Conservation (phyloP, 2,329 filamentous ascomycete species). For the Remersonia thermophila region DNA sequence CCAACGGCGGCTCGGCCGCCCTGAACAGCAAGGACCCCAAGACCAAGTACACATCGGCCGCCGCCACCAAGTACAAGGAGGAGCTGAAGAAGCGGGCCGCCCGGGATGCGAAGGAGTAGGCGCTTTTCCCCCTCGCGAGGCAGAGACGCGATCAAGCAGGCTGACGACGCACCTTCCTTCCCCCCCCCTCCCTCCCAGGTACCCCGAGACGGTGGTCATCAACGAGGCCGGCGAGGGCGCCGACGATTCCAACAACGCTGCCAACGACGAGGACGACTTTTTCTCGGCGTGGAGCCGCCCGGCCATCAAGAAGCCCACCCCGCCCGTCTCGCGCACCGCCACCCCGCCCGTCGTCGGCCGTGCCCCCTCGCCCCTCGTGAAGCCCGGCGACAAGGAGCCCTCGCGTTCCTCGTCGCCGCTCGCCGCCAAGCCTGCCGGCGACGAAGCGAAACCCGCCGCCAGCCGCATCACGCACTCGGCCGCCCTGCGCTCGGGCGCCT, state of each 20-base stretch:
- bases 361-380: constrained; percentile 73
- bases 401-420: constrained; percentile 78
- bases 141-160: no score
- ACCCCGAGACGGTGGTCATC: constrained; percentile 74
- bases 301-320: constrained; percentile 88
- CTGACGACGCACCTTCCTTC: not conserved
- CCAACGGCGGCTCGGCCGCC: constrained; percentile 85
- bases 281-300: constrained; percentile 99
- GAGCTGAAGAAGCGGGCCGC: constrained; percentile 79
- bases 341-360: constrained; percentile 74
- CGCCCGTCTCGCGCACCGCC: constrained; percentile 77
- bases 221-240: constrained; percentile 55
- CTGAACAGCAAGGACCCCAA: constrained; percentile 88
- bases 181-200: constrained; percentile 36
- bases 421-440: constrained; percentile 19
- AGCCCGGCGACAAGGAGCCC: constrained; percentile 57
- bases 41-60: constrained; percentile 88
- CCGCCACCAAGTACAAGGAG: constrained; percentile 96
- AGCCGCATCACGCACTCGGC: constrained; percentile 66
- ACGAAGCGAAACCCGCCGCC: constrained; percentile 41
- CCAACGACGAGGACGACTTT: constrained; percentile 84
- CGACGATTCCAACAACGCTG: constrained; percentile 63
- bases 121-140: not conserved
- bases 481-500: constrained; percentile 65
- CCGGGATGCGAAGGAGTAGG: constrained; percentile 73